Percentiles rank a stretch among this genome's conserved stretches.
Conservation (phyloP, 2,329 filamentous ascomycete genomes). For the Epichloe hybrida region DNA sequence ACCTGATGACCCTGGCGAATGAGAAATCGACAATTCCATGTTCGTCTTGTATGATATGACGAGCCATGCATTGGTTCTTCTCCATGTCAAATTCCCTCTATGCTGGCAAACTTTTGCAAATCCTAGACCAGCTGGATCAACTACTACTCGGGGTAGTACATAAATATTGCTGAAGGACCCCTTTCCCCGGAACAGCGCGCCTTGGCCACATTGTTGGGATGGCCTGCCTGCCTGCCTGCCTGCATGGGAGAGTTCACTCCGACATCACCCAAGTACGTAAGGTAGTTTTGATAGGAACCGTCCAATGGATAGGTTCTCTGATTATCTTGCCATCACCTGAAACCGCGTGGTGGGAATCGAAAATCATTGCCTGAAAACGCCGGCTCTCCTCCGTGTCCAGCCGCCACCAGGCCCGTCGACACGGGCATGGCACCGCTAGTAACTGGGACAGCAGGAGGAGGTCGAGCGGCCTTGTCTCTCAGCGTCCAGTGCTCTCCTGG, state of each 20-base stretch:
- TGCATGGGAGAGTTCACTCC: neutral
- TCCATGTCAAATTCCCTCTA: neutral
- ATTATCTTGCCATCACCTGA: neutral
- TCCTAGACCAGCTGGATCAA: neutral
- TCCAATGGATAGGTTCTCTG: neutral
- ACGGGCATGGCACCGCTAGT: slow-evolving; percentile 4
- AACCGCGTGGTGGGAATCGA: neutral
- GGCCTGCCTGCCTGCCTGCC: too few relatives aligned
- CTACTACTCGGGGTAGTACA: neutral
- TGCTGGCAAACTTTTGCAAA: neutral
- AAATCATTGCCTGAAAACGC: neutral
- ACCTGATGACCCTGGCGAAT: neutral
- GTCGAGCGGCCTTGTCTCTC: slow-evolving; percentile 9
- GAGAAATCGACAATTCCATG: neutral
- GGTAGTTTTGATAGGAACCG: neutral
- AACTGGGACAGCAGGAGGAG: slow-evolving; percentile 6
- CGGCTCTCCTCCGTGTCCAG: neutral
- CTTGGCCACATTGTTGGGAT: neutral
- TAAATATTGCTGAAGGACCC: neutral
- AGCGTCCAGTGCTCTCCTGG: slow-evolving; percentile 26
- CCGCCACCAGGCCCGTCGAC: neutral
- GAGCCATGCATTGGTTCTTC: neutral
- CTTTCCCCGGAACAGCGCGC: slow-evolving; percentile 2
- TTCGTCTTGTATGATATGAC: neutral
- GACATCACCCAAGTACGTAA: neutral